Conservation (phyloP, 1,284 basidiomycete genomes). For the Limonomyces culmigenus region DNA sequence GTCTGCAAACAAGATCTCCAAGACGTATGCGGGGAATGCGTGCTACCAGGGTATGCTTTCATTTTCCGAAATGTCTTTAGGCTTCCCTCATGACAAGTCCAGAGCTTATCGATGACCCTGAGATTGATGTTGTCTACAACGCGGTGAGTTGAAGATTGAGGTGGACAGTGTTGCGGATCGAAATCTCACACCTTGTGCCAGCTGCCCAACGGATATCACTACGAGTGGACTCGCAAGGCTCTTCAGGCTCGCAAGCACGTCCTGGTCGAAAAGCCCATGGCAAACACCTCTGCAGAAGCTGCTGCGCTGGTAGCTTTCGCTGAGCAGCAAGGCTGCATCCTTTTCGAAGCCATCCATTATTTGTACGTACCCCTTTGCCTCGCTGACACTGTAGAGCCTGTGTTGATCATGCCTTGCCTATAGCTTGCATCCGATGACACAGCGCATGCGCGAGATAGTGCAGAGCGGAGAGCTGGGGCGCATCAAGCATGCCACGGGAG, state of each 20-base stretch:
- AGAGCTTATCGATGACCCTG: constrained; percentile 43
- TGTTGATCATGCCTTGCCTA: background rate
- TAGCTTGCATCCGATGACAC: constrained; percentile 27
- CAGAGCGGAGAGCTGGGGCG: constrained; percentile 20
- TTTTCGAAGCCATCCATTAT: constrained; percentile 22
- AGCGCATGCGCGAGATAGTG: constrained; percentile 20
- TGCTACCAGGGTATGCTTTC: constrained; percentile 32
- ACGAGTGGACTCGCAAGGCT: constrained; percentile 65
- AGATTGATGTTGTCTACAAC: constrained; percentile 48
- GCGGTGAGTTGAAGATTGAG: constrained; percentile 22
- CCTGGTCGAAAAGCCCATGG: constrained; percentile 51
- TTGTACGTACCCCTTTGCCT: constrained; percentile 6
- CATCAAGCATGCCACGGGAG: constrained; percentile 14
- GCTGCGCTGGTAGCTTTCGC: constrained; percentile 19
- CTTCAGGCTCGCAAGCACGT: constrained; percentile 57
- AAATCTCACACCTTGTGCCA: constrained; percentile 1
- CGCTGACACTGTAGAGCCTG: too few species aligned
- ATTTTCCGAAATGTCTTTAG: background rate
- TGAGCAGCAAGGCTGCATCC: constrained; percentile 14
- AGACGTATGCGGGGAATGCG: constrained; percentile 29
- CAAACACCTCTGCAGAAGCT: constrained; percentile 42
- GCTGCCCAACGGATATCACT: constrained; percentile 54
- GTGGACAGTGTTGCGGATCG: too few species aligned
- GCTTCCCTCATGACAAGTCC: background rate
- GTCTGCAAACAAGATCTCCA: constrained; percentile 34